These are phyloP conservation scores for Abelmoschus esculentus DNA, from an alignment of 345 rosid species.

Conservation along the genomic window DNA sequence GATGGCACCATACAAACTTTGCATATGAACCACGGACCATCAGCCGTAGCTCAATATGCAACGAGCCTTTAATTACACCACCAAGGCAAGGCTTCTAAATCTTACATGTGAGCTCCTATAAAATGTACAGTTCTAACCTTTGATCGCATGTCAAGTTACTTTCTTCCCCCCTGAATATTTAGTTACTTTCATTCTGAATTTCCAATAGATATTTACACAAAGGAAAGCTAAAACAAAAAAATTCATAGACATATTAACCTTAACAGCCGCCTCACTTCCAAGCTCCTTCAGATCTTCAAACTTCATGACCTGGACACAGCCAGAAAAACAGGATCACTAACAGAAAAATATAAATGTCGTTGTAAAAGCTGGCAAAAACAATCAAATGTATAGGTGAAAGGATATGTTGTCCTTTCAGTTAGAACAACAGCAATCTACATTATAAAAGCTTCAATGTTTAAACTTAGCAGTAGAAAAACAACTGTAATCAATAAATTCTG, in stretches of 20 bases:
- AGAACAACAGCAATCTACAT: no score
- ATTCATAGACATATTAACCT: slow-evolving; percentile 35
- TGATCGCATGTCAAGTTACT: background rate
- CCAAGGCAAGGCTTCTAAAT: background rate
- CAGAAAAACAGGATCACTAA: background rate
- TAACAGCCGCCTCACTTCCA: slow-evolving; percentile 76
- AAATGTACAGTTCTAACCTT: background rate
- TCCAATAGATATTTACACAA: background rate
- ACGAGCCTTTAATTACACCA: background rate
- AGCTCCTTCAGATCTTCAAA: slow-evolving; percentile 92
- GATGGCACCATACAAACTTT: background rate
- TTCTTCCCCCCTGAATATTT: background rate
- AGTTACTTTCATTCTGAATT: background rate
- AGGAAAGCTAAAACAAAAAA: background rate
- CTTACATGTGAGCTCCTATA: background rate
- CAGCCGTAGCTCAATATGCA: background rate
- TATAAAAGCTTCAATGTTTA: no score
- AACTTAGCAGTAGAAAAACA: background rate
- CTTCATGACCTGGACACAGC: slow-evolving; percentile 69
- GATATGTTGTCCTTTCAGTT: background rate
- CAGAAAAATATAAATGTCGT: background rate
- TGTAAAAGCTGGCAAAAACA: background rate
- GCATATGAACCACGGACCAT: background rate
- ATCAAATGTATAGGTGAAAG: background rate
- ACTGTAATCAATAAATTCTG: background rate